Conservation (phyloP, 352 stramenopile species). For the Pythium apleroticum region DNA sequence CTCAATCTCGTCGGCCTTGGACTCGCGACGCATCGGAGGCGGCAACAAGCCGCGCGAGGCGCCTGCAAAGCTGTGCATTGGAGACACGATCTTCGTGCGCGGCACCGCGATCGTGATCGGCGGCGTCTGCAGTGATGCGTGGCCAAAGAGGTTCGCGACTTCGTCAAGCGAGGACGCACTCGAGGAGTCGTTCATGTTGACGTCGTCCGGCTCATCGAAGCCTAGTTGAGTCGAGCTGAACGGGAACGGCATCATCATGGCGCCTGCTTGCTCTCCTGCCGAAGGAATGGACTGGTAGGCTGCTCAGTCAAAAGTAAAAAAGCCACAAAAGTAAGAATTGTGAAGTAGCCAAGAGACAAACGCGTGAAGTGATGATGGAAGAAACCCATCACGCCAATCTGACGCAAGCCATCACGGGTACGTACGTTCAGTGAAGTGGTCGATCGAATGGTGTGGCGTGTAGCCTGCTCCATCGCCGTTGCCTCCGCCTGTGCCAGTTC, state of each 20-base stretch:
- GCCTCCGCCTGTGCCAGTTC: not conserved
- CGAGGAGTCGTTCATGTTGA: constrained; percentile 2
- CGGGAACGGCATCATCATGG: constrained; percentile 29
- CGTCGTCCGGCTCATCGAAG: constrained; percentile 26
- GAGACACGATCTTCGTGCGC: constrained; percentile 29
- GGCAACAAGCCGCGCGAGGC: constrained; percentile 16
- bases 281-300: constrained; percentile 17
- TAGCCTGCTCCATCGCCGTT: constrained; percentile 1
- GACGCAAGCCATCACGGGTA: too few relatives aligned
- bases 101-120: constrained; percentile 25
- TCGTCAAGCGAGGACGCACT: constrained; percentile 10
- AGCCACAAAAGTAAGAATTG: not conserved
- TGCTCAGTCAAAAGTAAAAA: not conserved
- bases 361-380: not conserved
- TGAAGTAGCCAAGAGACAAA: not conserved
- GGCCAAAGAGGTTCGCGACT: constrained; percentile 26
- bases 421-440: constrained; percentile 27
- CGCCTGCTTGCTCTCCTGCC: not conserved
- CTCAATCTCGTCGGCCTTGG: constrained; percentile 14
- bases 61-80: constrained; percentile 19
- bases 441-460: constrained; percentile 3
- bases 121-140: constrained; percentile 30
- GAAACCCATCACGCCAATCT: not conserved
- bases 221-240: constrained; percentile 11
- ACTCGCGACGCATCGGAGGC: constrained; percentile 16